These are phyloP conservation scores for Pseudopithomyces chartarum DNA, from an alignment of 2,329 filamentous ascomycete species.

Conservation along the genomic window DNA sequence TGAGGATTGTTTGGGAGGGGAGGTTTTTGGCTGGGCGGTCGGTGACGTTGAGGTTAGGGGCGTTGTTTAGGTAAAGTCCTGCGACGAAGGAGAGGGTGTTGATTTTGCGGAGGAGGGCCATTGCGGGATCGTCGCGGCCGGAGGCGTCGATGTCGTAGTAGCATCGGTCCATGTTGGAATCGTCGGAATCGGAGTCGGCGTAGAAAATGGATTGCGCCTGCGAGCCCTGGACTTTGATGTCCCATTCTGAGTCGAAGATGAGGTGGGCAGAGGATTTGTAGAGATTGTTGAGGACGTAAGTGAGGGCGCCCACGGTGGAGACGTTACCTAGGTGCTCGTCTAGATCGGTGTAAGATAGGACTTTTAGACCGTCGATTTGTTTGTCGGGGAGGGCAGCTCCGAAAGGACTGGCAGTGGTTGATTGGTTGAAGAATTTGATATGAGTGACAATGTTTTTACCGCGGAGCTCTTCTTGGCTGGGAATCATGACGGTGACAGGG, in stretches of 20 bases:
- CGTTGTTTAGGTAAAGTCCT: conserved; percentile 21
- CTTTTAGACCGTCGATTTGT: conserved; percentile 22
- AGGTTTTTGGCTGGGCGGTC: conserved; percentile 8
- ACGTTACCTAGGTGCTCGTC: conserved; percentile 16
- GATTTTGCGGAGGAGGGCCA: conserved; percentile 28
- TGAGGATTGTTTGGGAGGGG: conserved; percentile 15
- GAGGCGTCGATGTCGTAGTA: conserved; percentile 22
- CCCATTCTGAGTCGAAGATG: conserved; percentile 20
- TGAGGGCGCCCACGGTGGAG: conserved; percentile 25
- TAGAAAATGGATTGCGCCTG: conserved; percentile 25
- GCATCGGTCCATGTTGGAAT: conserved; percentile 13
- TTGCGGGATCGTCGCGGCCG: conserved; percentile 23
- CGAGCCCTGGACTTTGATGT: conserved; percentile 19
- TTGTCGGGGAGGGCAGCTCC: conserved; percentile 7
- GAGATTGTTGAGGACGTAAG: conserved; percentile 28
- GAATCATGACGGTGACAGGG: conserved; percentile 28
- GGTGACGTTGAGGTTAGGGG: conserved; percentile 7
- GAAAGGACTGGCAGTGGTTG: conserved; percentile 8
- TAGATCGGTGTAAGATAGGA: conserved; percentile 19
- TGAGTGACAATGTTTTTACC: conserved; percentile 28
- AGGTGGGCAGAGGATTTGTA: conserved; percentile 22
- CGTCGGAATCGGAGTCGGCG: conserved; percentile 15
- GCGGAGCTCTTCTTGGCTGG: conserved; percentile 24
- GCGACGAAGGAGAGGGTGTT: conserved; percentile 28
- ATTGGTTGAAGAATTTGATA: conserved; percentile 26